phyloP scores from a whole-genome alignment of 2,329 filamentous ascomycete genomes.

The Arthrobotrys iridis region DNA sequence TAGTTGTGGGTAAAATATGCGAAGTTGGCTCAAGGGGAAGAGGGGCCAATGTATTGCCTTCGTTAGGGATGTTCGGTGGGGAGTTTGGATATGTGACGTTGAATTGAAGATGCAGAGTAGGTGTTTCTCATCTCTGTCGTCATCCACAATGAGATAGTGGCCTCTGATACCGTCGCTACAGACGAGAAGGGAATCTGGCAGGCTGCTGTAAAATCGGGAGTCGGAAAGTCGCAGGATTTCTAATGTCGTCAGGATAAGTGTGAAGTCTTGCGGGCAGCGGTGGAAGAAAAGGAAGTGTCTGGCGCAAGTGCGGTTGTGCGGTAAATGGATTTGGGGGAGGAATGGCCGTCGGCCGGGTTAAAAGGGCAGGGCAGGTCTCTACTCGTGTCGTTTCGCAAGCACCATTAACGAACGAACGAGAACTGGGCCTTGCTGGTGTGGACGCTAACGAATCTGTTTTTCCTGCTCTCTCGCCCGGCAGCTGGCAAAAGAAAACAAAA shows the following conservation, averaged over 20 bases:
- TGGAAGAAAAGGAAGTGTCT: slow-evolving; percentile 21
- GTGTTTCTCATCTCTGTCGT: slow-evolving; percentile 54
- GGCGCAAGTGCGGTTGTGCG: slow-evolving; percentile 53
- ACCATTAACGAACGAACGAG: not conserved
- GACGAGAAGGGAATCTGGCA: slow-evolving; percentile 18
- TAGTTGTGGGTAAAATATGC: not conserved
- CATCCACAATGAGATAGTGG: slow-evolving; percentile 36
- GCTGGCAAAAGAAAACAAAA: slow-evolving; percentile 15
- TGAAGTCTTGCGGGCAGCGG: slow-evolving; percentile 34
- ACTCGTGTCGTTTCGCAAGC: slow-evolving; percentile 33
- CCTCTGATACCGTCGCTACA: slow-evolving; percentile 43
- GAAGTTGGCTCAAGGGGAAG: slow-evolving; percentile 9
- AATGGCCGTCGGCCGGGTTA: slow-evolving; percentile 52
- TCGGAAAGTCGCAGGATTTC: not conserved
- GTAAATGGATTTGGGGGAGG: slow-evolving; percentile 49
- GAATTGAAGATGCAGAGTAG: slow-evolving; percentile 47
- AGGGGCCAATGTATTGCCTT: slow-evolving; percentile 12
- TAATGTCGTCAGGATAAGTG: slow-evolving; percentile 2
- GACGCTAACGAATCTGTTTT: slow-evolving; percentile 32
- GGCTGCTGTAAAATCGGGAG: slow-evolving; percentile 7
- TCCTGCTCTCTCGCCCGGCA: not conserved
- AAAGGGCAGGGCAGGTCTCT: slow-evolving; percentile 50
- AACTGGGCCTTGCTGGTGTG: slow-evolving; percentile 25
- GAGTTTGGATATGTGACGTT: slow-evolving; percentile 49
- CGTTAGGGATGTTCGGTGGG: slow-evolving; percentile 38